These are phyloP conservation scores for Tolypocladium sp. DNA, from an alignment of 2,329 filamentous ascomycete species.

Conservation along the genomic window DNA sequence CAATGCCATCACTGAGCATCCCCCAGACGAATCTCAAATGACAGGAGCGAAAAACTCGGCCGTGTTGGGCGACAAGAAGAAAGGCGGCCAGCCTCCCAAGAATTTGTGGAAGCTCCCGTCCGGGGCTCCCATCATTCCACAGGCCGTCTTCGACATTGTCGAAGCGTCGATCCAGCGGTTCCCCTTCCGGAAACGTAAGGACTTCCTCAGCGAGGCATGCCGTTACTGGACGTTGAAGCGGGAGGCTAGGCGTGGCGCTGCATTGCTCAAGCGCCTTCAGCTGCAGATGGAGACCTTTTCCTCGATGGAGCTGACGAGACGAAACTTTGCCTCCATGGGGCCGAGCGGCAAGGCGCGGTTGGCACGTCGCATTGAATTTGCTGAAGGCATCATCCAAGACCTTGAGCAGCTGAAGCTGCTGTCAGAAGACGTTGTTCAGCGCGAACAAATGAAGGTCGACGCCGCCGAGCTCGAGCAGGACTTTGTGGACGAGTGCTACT, in stretches of 20 bases:
- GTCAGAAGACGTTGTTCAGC: constrained; percentile 60
- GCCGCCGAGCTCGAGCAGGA: constrained; percentile 67
- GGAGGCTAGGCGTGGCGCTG: constrained; percentile 83
- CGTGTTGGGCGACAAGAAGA: constrained; percentile 66
- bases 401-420: constrained; percentile 67
- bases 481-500: constrained; percentile 84
- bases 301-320: constrained; percentile 91
- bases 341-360: constrained; percentile 70
- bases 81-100: constrained; percentile 40
- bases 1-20: constrained; percentile 55
- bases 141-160: constrained; percentile 77
- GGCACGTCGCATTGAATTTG: constrained; percentile 79
- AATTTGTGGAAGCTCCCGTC: constrained; percentile 82
- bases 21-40: constrained; percentile 72
- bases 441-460: constrained; percentile 70
- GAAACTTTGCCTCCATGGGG: constrained; percentile 95
- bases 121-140: constrained; percentile 87
- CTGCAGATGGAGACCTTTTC: constrained; percentile 94
- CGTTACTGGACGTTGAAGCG: constrained; percentile 97
- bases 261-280: constrained; percentile 85
- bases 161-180: constrained; percentile 78
- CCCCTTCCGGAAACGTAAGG: constrained; percentile 71
- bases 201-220: constrained; percentile 86
- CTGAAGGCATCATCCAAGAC: constrained; percentile 64
- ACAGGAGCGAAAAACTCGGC: constrained; percentile 75